phyloP scores from a whole-genome alignment of 2,329 filamentous ascomycete genomes.

The Aschersonia sp. region DNA sequence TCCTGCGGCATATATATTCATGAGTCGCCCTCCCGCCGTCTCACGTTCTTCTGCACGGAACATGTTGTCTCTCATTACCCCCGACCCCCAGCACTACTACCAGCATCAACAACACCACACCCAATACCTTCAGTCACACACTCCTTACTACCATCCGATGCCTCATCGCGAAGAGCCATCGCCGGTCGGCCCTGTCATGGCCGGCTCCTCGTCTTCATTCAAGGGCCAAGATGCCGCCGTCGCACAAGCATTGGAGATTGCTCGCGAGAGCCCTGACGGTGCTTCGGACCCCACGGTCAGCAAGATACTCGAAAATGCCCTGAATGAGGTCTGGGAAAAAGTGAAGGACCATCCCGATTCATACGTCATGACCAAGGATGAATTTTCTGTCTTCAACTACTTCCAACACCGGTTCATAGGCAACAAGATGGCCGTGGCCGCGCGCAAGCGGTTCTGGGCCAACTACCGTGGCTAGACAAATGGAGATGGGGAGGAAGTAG shows the following conservation, averaged over 20 bases:
- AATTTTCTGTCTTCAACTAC: slow-evolving; percentile 81
- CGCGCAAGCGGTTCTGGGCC: slow-evolving; percentile 39
- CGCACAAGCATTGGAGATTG: slow-evolving; percentile 57
- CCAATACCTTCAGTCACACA: neutral
- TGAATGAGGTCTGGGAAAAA: slow-evolving; percentile 51
- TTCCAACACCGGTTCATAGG: slow-evolving; percentile 54
- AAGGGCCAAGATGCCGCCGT: slow-evolving; percentile 28
- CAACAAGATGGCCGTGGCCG: slow-evolving; percentile 29
- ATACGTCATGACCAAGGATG: slow-evolving; percentile 63
- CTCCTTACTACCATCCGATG: slow-evolving; percentile 3
- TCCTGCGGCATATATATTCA: slow-evolving; percentile 6
- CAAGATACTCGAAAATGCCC: slow-evolving; percentile 48
- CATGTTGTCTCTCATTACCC: slow-evolving; percentile 10
- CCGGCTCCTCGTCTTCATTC: slow-evolving; percentile 2
- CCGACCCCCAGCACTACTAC: slow-evolving; percentile 2
- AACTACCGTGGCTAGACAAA: slow-evolving; percentile 19
- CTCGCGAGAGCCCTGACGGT: slow-evolving; percentile 57
- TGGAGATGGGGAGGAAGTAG: too few species aligned
- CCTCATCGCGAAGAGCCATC: slow-evolving; percentile 10
- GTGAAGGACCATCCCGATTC: slow-evolving; percentile 47
- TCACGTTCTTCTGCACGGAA: neutral
- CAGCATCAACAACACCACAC: neutral
- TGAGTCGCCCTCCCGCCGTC: slow-evolving; percentile 4
- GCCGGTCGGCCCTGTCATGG: slow-evolving; percentile 4
- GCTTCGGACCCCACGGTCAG: slow-evolving; percentile 46